Percentiles rank a stretch among this genome's conserved stretches.
Evolutionary conservation across 805 yeast species (phyloP).

Genomic region (Monosporozyma siamensis): DNA sequence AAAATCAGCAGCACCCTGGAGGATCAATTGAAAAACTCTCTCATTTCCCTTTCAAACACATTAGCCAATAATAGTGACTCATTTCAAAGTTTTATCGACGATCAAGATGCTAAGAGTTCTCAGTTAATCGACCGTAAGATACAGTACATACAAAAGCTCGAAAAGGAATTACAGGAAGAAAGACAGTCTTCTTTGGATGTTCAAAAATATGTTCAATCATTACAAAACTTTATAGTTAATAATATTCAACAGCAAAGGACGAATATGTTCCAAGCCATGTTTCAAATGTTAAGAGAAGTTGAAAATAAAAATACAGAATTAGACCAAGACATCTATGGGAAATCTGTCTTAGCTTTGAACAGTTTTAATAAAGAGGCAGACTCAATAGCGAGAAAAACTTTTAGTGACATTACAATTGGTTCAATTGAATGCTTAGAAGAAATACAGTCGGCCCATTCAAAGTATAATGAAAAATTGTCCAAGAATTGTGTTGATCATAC

Average conservation of each 20-base stretch:
- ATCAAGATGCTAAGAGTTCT: not conserved
- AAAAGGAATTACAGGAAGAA: constrained; percentile 8
- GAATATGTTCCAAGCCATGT: constrained; percentile 4
- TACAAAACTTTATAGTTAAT: constrained; percentile 10
- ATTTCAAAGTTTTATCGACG: not conserved
- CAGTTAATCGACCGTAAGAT: not conserved
- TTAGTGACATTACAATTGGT: constrained; percentile 2
- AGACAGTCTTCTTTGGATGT: constrained; percentile 6
- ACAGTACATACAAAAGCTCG: constrained; percentile 4
- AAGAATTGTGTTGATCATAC: not conserved
- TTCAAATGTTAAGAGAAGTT: constrained; percentile 6
- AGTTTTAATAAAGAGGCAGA: constrained; percentile 1
- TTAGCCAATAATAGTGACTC: not conserved
- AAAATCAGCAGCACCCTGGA: constrained; percentile 4
- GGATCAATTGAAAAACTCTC: not conserved
- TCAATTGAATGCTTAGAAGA: constrained; percentile 3
- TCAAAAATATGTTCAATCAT: constrained; percentile 5
- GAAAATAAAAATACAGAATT: constrained; percentile 8
- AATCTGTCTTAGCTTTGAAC: constrained; percentile 1
- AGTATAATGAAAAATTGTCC: not conserved
- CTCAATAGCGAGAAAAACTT: constrained; percentile 4
- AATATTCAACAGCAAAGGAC: constrained; percentile 9
- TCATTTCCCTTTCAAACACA: not conserved
- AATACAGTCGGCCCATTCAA: not conserved
- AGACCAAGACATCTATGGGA: constrained; percentile 4